These are phyloP conservation scores for Melampsora americana DNA, from an alignment of 1,284 basidiomycete species.

Conservation along the genomic window DNA sequence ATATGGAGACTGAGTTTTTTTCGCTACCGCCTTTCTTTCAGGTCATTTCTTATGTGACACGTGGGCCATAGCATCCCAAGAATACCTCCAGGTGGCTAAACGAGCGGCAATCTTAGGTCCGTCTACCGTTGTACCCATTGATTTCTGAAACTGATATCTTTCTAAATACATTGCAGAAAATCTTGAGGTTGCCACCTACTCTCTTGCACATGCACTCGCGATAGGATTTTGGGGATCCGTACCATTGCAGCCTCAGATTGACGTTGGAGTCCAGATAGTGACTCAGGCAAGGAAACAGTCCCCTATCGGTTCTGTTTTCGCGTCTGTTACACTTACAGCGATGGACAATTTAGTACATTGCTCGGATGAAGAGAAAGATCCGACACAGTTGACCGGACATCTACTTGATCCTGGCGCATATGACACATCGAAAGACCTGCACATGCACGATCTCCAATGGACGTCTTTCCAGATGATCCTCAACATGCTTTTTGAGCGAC, in stretches of 20 bases:
- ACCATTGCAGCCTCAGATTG: not conserved
- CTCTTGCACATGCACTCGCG: not conserved
- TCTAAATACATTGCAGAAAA: not conserved
- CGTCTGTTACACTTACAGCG: conserved; percentile 1
- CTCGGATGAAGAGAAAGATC: not conserved
- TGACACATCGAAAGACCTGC: not conserved
- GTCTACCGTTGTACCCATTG: no score
- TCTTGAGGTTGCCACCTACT: not conserved
- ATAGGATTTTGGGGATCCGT: not conserved
- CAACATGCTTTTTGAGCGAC: not conserved
- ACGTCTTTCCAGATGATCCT: conserved; percentile 1
- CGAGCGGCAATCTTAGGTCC: no score
- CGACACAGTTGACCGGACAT: not conserved
- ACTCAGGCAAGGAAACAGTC: not conserved
- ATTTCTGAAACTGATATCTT: not conserved
- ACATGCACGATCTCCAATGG: not conserved
- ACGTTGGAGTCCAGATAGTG: not conserved
- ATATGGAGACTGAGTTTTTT: no score
- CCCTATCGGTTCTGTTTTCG: not conserved
- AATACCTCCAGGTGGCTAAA: no score
- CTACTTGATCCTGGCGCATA: not conserved
- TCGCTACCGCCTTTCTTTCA: no score
- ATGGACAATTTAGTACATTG: not conserved
- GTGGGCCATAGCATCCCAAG: no score
- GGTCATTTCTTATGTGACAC: no score